phyloP scores from a whole-genome alignment of 1,284 basidiomycete genomes.

The Ceratobasidium papillatum region DNA sequence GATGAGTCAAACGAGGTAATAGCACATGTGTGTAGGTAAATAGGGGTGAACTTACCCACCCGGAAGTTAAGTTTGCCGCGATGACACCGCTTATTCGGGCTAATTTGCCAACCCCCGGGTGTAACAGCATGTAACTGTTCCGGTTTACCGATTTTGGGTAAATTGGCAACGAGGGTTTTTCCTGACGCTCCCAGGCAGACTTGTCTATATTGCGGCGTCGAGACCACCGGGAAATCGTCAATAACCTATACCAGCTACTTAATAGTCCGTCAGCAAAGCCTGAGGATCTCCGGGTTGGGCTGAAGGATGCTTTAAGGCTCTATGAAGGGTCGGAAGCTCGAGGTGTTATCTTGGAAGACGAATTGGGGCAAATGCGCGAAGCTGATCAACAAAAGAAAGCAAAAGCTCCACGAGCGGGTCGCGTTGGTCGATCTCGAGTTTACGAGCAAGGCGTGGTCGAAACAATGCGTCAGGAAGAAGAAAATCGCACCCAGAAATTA shows the following conservation, averaged over 20 bases:
- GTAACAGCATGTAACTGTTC: too few species aligned
- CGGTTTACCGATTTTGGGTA: background rate
- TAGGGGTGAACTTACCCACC: too few species aligned
- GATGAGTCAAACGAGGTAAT: too few species aligned
- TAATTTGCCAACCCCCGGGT: too few species aligned
- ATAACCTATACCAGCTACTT: background rate
- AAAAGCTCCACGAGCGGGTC: background rate
- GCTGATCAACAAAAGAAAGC: background rate
- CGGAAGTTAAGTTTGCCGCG: too few species aligned
- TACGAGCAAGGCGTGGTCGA: constrained; percentile 6
- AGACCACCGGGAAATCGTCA: background rate
- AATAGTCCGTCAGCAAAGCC: background rate
- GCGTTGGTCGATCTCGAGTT: background rate
- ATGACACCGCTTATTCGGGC: background rate
- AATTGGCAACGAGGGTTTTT: background rate
- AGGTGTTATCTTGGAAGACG: background rate
- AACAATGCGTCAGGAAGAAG: background rate
- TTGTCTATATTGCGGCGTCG: background rate
- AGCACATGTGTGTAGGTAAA: too few species aligned
- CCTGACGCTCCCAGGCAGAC: background rate
- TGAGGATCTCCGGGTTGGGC: background rate
- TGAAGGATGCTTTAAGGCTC: background rate
- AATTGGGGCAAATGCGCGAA: background rate
- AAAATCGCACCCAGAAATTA: background rate
- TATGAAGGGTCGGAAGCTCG: background rate